Evolutionary conservation across 176 grass and related monocot genomes (phyloP), one percentile per base, ranked within the genome.

Genomic region (Carex kokanica): DNA sequence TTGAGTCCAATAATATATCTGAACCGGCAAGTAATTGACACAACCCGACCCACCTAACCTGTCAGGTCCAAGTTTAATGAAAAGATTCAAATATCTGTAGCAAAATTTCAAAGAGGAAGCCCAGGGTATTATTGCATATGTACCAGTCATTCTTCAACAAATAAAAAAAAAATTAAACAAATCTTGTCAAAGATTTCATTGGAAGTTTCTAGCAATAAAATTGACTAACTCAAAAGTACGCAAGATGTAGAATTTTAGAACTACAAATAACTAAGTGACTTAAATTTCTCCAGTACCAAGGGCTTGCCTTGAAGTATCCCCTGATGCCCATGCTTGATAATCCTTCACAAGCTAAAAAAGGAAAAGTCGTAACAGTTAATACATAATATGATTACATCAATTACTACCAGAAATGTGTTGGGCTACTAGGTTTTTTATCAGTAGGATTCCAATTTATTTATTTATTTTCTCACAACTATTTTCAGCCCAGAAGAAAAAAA

Each of bases 221-320:
- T 54, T 55, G 6, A 77, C 47, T 32, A 32, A 29, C 6, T 9
- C 13, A 77, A 55, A 18, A 55, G 24, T 54, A 77, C 49, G 55
- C 18, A 53, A 49, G 47, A 77, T 15, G 21, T 31, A 77, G 20
- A 70, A 77, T 16, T 55, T 71, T 77, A 53, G 2, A 55, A 31
- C 45, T 75, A 53, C 15, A 74, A 23, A 49, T 9, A 43, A 77
- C 25, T 32, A 55, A 49, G 45, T 20, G 62, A 80, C 90, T 99
- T 90, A 95, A 83, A 99, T 93, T 99, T 99, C 82, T 25, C 96
- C 96, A 2, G 93, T 99, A 52, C 93, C 93, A 64, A 95, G 91
- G 18, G 96, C 93, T 83, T 90, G 92, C 85, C 96, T 90, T 20
- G 93, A 93, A 60, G 89, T 85, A 84, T 99, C 96, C 65, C 93